These are phyloP conservation scores for Gynostemma pentaphyllum DNA, from an alignment of 306 rosid genomes.

Conservation along the genomic window DNA sequence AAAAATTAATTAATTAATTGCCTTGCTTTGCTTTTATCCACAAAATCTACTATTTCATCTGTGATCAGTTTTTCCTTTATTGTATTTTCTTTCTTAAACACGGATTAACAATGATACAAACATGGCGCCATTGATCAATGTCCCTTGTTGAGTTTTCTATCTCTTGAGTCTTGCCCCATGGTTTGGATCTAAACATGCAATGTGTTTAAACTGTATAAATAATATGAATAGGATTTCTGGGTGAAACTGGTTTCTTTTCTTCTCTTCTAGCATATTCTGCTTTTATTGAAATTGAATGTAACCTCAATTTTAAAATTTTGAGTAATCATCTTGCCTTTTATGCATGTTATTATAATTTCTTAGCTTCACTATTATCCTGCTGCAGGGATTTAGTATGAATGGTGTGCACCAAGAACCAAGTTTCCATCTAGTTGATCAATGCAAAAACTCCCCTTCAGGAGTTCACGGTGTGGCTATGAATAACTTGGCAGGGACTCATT, in stretches of 20 bases:
- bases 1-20: background rate
- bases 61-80: too few species aligned
- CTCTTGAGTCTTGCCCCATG: slow-evolving; percentile 4
- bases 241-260: slow-evolving; percentile 9
- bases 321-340: background rate
- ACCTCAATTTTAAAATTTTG: background rate
- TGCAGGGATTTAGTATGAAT: slow-evolving; percentile 42
- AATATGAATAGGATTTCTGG: slow-evolving; percentile 4
- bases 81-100: slow-evolving; percentile 4
- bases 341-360: background rate
- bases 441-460: slow-evolving; percentile 55
- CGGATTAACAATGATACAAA: slow-evolving; percentile 1
- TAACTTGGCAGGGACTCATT: slow-evolving; percentile 51
- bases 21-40: background rate
- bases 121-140: background rate
- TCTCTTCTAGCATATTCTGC: background rate
- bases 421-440: slow-evolving; percentile 48
- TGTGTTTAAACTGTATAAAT: background rate
- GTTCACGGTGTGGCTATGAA: slow-evolving; percentile 36
- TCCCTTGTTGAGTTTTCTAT: slow-evolving; percentile 6
- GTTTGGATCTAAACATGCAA: background rate
- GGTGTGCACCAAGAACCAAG: slow-evolving; percentile 58
- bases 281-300: background rate
- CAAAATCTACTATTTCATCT: too few species aligned
- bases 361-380: slow-evolving; percentile 11